Base-by-base conservation (phyloP, 768 basidiomycete species). In the Phlegmacium glaucopus region DNA sequence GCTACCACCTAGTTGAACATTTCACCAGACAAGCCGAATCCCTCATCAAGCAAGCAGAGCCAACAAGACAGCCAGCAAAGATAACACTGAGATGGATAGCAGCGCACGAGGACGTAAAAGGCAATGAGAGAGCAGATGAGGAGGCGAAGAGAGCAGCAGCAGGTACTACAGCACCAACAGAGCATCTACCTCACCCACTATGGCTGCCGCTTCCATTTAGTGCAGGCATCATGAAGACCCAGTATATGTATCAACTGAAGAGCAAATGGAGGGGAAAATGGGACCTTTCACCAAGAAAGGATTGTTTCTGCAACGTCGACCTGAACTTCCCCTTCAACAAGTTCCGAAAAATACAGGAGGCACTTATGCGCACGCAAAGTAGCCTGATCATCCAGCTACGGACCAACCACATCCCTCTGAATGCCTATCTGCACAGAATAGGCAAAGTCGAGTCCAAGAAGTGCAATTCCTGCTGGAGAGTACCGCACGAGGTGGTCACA, bases 341-440 rank as follows among this genome's bases (percentile, higher is more conserved):
- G 13, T 35, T 42, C 15, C 4, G 41, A 13, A 8, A 22, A 7
- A 13, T 30, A 11, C 16, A 25, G n/a, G 26, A n/a, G 10, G 9
- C 10, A 22, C 47, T 48, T 6, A 26, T 40, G 10, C 22, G 47
- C n/a, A 30, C 47, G 10, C 15, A 42, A 13, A 30, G 37, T 8
- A 48, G 47, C 30, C 47, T 48, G 22, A 15, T 48, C 3, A 42
- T 48, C 13, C 47, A 48, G n/a, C n/a, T n/a, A n/a, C n/a, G n/a
- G n/a, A n/a, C n/a, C n/a, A n/a, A n/a, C n/a, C n/a, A n/a, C n/a
- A 35, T 48, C 7, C 40, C 47, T 22, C 30, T 48, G n/a, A 48
- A 48, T 32, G 32, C 11, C 4, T 42, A 48, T 22, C 35, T 48
- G 5, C 38, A 26, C 16, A 27, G 40, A 8, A 34, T 48, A 10